Conservation (phyloP, 2,329 filamentous ascomycete species). For the Drechslera avenae region DNA sequence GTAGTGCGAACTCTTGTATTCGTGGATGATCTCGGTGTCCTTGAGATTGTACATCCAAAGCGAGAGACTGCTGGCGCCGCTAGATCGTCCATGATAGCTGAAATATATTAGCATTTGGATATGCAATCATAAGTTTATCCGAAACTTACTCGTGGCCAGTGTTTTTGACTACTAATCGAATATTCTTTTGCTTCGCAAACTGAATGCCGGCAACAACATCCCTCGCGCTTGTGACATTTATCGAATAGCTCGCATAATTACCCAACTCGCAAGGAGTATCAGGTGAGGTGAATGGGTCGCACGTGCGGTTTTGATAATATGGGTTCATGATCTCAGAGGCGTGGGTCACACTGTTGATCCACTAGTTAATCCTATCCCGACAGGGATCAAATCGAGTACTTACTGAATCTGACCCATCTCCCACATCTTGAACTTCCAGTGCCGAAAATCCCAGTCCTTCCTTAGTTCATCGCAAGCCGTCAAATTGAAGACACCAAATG, state of each 20-base stretch:
- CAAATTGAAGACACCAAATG: no score
- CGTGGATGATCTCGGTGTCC: constrained; percentile 8
- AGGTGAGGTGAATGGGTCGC: constrained; percentile 32
- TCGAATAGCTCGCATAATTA: constrained; percentile 15
- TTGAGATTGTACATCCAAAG: constrained; percentile 39
- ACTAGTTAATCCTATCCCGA: no score
- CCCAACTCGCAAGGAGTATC: constrained; percentile 32
- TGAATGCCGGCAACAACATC: neutral
- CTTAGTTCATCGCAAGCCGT: no score
- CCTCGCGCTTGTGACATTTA: neutral
- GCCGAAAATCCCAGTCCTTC: no score
- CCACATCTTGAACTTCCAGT: no score
- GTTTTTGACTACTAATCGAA: constrained; percentile 23
- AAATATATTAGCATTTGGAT: no score
- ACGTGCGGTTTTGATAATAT: constrained; percentile 49
- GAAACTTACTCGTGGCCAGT: constrained; percentile 19
- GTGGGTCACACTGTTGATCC: no score
- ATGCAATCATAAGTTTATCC: neutral
- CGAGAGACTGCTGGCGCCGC: constrained; percentile 23
- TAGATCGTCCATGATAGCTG: constrained; percentile 23
- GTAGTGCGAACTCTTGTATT: constrained; percentile 18
- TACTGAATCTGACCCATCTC: no score
- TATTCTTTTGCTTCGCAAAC: constrained; percentile 8
- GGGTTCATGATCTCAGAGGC: constrained; percentile 49
- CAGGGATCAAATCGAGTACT: no score